Conservation (phyloP, 129 eudicot genomes). For the Artemisia argyi region DNA sequence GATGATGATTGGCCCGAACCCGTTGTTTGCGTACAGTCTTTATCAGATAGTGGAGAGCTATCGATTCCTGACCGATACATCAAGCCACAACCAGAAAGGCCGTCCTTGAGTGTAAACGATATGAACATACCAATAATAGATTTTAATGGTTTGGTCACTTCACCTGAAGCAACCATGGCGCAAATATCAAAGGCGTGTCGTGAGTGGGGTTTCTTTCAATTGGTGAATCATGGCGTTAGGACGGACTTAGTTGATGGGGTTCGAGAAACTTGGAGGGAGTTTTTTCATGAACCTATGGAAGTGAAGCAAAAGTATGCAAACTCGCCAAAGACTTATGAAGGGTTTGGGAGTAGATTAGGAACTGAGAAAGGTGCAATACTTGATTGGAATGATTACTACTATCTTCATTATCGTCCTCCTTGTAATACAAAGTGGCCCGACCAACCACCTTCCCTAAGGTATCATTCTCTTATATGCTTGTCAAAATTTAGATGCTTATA, state of each 20-base stretch:
- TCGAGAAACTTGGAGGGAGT: slow-evolving; percentile 63
- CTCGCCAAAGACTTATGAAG: slow-evolving; percentile 74
- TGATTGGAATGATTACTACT: slow-evolving; percentile 90
- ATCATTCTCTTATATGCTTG: too few relatives aligned
- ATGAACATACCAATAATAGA: slow-evolving; percentile 65
- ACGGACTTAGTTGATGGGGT: slow-evolving; percentile 60
- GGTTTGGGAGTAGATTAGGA: slow-evolving; percentile 84
- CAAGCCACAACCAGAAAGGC: slow-evolving; percentile 62
- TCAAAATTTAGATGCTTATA: too few relatives aligned
- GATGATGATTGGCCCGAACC: slow-evolving; percentile 82
- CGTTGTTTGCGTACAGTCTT: slow-evolving; percentile 64
- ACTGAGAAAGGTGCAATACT: slow-evolving; percentile 84
- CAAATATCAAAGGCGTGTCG: slow-evolving; percentile 53
- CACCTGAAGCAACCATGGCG: slow-evolving; percentile 17
- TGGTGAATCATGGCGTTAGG: slow-evolving; percentile 67
- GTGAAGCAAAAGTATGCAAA: slow-evolving; percentile 70
- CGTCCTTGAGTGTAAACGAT: slow-evolving; percentile 13
- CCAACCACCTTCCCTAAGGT: slow-evolving; percentile 62
- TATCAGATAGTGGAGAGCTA: slow-evolving; percentile 44
- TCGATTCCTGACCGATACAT: slow-evolving; percentile 57
- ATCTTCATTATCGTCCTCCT: slow-evolving; percentile 63
- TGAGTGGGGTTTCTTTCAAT: slow-evolving; percentile 82
- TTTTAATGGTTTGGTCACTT: slow-evolving; percentile 32
- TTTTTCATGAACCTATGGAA: slow-evolving; percentile 77
- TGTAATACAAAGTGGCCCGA: slow-evolving; percentile 75